A percentile compares a stretch with the other conserved stretches of the same genome.
phyloP scores from a whole-genome alignment of 2,329 filamentous ascomycete species.

The Conoideocrella luteorostrata region DNA sequence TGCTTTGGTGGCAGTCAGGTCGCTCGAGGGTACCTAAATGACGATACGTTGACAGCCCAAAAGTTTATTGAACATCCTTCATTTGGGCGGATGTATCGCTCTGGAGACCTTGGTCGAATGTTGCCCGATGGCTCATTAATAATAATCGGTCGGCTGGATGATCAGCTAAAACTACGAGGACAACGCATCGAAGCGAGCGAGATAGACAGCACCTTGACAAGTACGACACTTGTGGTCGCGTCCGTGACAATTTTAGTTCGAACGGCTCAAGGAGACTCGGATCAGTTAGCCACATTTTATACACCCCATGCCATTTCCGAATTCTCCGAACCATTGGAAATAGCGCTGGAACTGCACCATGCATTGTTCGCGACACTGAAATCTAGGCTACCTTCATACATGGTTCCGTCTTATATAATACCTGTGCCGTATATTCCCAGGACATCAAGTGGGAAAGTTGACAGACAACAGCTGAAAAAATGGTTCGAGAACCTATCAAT shows the following conservation, averaged over 20 bases:
- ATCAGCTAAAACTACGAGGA: conserved; percentile 76
- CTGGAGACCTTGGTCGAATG: conserved; percentile 75
- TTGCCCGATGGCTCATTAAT: conserved; percentile 69
- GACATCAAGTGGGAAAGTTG: conserved; percentile 69
- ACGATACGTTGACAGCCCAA: conserved; percentile 51
- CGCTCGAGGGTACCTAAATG: conserved; percentile 65
- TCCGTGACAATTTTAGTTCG: conserved; percentile 57
- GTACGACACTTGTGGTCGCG: conserved; percentile 45
- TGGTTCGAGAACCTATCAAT: conserved; percentile 41
- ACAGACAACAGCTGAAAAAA: conserved; percentile 47
- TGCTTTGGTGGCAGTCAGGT: conserved; percentile 85
- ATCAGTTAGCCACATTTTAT: conserved; percentile 65
- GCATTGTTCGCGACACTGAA: conserved; percentile 49
- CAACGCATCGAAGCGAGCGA: conserved; percentile 75
- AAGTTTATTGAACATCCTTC: conserved; percentile 64
- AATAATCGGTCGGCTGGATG: conserved; percentile 67
- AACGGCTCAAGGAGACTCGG: conserved; percentile 27
- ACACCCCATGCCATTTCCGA: conserved; percentile 33
- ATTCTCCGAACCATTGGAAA: conserved; percentile 30
- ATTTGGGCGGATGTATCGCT: conserved; percentile 72
- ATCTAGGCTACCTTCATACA: conserved; percentile 61
- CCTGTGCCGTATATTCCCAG: conserved; percentile 64
- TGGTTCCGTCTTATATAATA: conserved; percentile 70
- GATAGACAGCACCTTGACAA: conserved; percentile 58
- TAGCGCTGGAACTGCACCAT: conserved; percentile 28